phyloP scores from a whole-genome alignment of 805 yeast species.

The Danielia oregonensis region DNA sequence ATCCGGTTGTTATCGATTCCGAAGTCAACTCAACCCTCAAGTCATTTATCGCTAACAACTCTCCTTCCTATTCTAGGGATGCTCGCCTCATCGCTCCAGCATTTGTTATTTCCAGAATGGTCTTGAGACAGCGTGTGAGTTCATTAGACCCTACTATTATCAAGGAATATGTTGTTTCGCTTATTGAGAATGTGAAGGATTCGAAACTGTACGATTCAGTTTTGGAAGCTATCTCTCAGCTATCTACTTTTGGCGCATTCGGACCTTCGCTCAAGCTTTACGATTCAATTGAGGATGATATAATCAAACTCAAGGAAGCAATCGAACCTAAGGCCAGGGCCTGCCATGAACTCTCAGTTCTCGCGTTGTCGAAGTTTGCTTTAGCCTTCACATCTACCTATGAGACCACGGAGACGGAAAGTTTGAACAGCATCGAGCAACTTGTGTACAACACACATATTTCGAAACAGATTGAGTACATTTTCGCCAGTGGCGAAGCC shows the following conservation, averaged over 20 bases:
- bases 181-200: slow-evolving; percentile 18
- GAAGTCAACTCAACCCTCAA: slow-evolving; percentile 2
- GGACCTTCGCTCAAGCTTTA: slow-evolving; percentile 28
- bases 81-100: slow-evolving; percentile 33
- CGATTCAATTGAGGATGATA: slow-evolving; percentile 9
- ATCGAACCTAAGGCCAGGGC: slow-evolving; percentile 45
- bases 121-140: slow-evolving; percentile 22
- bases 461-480: slow-evolving; percentile 70
- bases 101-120: slow-evolving; percentile 45
- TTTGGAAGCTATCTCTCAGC: slow-evolving; percentile 40
- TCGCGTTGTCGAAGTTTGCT: slow-evolving; percentile 54
- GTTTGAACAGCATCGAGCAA: slow-evolving; percentile 36
- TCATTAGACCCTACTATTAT: slow-evolving; percentile 12
- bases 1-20: slow-evolving; percentile 21
- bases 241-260: slow-evolving; percentile 44
- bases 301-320: slow-evolving; percentile 15
- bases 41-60: slow-evolving; percentile 4
- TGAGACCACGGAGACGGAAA: slow-evolving; percentile 8
- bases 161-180: slow-evolving; percentile 7
- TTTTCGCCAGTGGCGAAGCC: slow-evolving; percentile 84
- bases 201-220: slow-evolving; percentile 22
- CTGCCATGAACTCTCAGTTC: slow-evolving; percentile 55
- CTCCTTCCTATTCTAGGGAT: slow-evolving; percentile 14
- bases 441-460: slow-evolving; percentile 53
- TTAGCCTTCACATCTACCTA: slow-evolving; percentile 26